Base-by-base conservation (phyloP, 768 basidiomycete genomes). In the Rhizopogon sp. region DNA sequence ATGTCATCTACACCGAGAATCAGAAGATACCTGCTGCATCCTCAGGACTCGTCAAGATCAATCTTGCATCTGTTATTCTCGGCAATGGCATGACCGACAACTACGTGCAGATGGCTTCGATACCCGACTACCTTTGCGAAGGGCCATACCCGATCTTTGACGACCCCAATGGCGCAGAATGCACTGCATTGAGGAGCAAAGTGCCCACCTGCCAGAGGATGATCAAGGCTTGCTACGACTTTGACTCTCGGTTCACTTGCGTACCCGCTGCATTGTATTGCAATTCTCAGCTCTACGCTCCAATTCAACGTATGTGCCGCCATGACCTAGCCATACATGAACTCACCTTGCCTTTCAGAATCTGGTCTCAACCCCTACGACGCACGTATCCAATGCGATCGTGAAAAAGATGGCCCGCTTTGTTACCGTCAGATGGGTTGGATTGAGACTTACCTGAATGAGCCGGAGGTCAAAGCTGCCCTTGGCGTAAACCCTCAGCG, bases 11-110 rank as follows among this genome's bases (percentile, higher is more conserved):
- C 78, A 78, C 85, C 59, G 79, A 85, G 70, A 96, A 94, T 71
- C 78, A 83, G 69, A 77, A 78, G 52, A 72, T 83, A 17, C 66
- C 76, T 10, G 59, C 78, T 22, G 66, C 69, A 5, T 72, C 66
- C 7, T 76, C 81, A 0, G 69, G 72, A n/a, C 68, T 92, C 41
- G 75, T 82, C 61, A 77, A 79, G 59, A 84, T 97, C 71, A 93
- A 94, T 72, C 79, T 96, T 33, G 83, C 80, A 31, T 92, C 88
- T 0, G 71, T 98, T 46, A 78, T 98, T 58, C 81, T 98, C 50
- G 96, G 87, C 3, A 97, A 94, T 65, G 95, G 91, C 9, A 74
- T 89, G 49, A 93, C 92, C 1, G 87, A 95, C 61, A 90, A 91
- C 7, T 84, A 82, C 63, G 72, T 83, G 41, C 96, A 98, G 65